Base-by-base conservation (phyloP, 2,329 filamentous ascomycete species). In the Gnomoniopsis smithogilvyi region DNA sequence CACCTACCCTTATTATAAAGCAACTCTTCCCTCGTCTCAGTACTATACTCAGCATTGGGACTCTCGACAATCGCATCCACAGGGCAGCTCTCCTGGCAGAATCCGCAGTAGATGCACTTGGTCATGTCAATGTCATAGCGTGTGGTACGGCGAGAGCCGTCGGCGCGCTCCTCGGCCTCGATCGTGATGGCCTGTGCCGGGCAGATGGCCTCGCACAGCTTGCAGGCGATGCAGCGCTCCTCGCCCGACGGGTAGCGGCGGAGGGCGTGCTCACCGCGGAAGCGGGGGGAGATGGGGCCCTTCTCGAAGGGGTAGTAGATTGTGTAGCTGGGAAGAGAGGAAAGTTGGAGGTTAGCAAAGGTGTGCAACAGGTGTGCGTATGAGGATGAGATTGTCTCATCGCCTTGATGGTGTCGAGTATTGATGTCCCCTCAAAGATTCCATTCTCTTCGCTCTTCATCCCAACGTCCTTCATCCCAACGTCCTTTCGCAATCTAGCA, bases 91-190 rank as follows among this genome's bases (percentile, higher is more conserved):
- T 99, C 95, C 81, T 97, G 94, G 85, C 95, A 98, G 80, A 96
- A 96, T 54, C 95, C 95, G 76, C 95, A 98, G 86, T 98, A 99
- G 78, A 99, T 99, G 81, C 95, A 99, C 84, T 99, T 99, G 71
- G 95, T 98, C 95, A 99, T 99, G 79, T 99, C 95, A 73, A 99
- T 97, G 75, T 99, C 95, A 79, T 99, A 99, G 73, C 94, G 88
- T 61, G 94, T 97, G 54, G 95, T 99, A 73, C 95, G 87, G 76
- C 95, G 88, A 71, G 91, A 96, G 64, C 95, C 95, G 70, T 99
- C 95, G 71, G 91, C 91, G 73, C 95, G 92, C 82, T 99, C 95
- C 77, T 99, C 95, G 59, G 95, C 95, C 80, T 99, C 95, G 69
- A 99, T 99, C 55, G 95, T 99, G 76, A 99, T 99, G 71, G 95